Conservation (phyloP, 805 yeast species). For the Candida railenensis region DNA sequence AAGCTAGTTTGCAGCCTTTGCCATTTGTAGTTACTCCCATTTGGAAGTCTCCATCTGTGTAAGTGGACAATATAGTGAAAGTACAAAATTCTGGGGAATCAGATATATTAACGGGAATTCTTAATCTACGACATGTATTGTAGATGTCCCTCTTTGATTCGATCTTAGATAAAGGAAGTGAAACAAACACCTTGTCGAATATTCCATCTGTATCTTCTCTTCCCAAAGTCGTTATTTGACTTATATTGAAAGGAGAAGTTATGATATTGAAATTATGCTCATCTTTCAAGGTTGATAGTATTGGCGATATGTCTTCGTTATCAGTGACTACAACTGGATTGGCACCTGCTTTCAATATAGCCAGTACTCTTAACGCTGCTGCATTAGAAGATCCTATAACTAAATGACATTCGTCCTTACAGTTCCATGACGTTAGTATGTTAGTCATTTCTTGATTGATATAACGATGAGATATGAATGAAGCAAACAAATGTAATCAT, state of each 20-base stretch:
- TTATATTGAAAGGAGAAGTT: constrained; percentile 24
- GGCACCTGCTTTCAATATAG: constrained; percentile 56
- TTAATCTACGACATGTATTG: constrained; percentile 50
- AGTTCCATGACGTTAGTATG: constrained; percentile 40
- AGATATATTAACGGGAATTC: constrained; percentile 82
- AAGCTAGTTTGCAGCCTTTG: constrained; percentile 85
- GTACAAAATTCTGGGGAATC: constrained; percentile 73
- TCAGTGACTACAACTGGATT: constrained; percentile 5
- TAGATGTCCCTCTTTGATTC: constrained; percentile 42
- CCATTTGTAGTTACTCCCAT: constrained; percentile 84
- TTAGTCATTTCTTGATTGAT: constrained; percentile 6
- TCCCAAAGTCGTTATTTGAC: constrained; percentile 57
- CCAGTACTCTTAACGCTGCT: constrained; percentile 47
- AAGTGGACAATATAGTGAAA: constrained; percentile 73
- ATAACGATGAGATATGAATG: neutral
- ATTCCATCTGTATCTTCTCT: constrained; percentile 58
- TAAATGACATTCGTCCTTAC: constrained; percentile 53
- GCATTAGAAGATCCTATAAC: constrained; percentile 53
- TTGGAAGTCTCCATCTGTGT: constrained; percentile 70
- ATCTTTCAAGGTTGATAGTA: neutral
- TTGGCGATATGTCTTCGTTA: neutral
- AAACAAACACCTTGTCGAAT: constrained; percentile 77
- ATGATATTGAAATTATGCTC: neutral
- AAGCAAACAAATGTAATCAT: neutral
- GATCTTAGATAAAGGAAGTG: constrained; percentile 30